Evolutionary conservation across 1,284 basidiomycete genomes (phyloP).

Genomic region (Blastosporella zonata): DNA sequence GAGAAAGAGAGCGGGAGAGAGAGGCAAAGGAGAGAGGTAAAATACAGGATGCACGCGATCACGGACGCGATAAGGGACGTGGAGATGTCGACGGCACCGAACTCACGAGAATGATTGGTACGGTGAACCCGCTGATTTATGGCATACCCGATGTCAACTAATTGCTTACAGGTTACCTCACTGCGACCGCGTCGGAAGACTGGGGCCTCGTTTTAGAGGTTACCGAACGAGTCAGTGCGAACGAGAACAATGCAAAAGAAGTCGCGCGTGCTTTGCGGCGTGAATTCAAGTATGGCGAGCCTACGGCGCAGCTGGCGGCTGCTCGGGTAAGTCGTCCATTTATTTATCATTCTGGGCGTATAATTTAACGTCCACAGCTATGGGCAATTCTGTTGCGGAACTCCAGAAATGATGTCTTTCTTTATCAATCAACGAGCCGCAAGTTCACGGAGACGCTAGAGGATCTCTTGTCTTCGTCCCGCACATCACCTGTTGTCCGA

Average conservation of each 20-base stretch:
- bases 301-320: conserved; percentile 66
- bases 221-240: conserved; percentile 69
- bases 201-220: conserved; percentile 77
- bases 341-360: neutral
- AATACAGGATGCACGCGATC: conserved; percentile 9
- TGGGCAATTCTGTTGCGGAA: conserved; percentile 84
- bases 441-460: conserved; percentile 77
- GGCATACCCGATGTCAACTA: neutral
- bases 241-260: conserved; percentile 68
- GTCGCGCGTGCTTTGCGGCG: conserved; percentile 68
- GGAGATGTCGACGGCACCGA: conserved; percentile 32
- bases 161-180: conserved; percentile 55
- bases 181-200: conserved; percentile 73
- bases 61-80: conserved; percentile 26
- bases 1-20: conserved; percentile 27
- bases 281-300: conserved; percentile 80
- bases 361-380: conserved; percentile 40
- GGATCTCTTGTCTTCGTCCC: conserved; percentile 55
- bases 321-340: conserved; percentile 49
- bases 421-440: conserved; percentile 64
- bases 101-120: conserved; percentile 70
- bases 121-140: neutral
- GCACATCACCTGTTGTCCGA: conserved; percentile 68
- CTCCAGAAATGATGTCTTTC: conserved; percentile 55
- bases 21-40: conserved; percentile 8